Percentiles rank a stretch among this genome's conserved stretches.
phyloP scores from a whole-genome alignment of 2,329 filamentous ascomycete species.

The Fusarium sulawesiense region DNA sequence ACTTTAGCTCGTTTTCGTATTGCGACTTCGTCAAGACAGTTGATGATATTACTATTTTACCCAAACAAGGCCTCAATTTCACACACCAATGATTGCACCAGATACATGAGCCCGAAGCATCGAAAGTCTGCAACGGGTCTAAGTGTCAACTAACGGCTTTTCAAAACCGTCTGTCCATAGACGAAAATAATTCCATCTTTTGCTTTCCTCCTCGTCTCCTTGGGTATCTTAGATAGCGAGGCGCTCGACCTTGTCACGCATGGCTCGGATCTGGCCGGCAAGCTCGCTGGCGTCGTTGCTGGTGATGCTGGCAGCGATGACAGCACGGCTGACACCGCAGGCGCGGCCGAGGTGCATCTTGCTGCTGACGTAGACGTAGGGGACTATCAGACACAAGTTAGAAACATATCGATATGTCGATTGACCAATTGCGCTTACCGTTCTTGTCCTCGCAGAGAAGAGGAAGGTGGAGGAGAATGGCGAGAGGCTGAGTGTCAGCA shows the following conservation, averaged over 20 bases:
- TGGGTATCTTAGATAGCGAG: conserved; percentile 80
- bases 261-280: conserved; percentile 83
- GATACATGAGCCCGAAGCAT: conserved; percentile 3
- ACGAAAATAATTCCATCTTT: conserved; percentile 31
- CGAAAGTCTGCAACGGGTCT: conserved; percentile 30
- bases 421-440: conserved; percentile 43
- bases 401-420: neutral
- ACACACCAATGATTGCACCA: conserved; percentile 36
- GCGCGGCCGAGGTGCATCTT: conserved; percentile 90
- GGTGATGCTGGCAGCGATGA: conserved; percentile 90
- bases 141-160: conserved; percentile 12
- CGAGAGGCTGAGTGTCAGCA: conserved; percentile 86
- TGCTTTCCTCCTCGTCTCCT: conserved; percentile 28
- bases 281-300: conserved; percentile 92
- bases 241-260: conserved; percentile 96
- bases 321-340: conserved; percentile 87
- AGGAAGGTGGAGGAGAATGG: conserved; percentile 89
- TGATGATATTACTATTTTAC: conserved; percentile 41
- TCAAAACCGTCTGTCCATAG: conserved; percentile 6
- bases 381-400: conserved; percentile 45
- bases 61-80: conserved; percentile 20
- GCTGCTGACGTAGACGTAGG: conserved; percentile 76
- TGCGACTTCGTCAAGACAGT: conserved; percentile 32
- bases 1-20: conserved; percentile 41
- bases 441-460: conserved; percentile 87